phyloP scores from a whole-genome alignment of 2,329 filamentous ascomycete species.

The Colletotrichum sidae region DNA sequence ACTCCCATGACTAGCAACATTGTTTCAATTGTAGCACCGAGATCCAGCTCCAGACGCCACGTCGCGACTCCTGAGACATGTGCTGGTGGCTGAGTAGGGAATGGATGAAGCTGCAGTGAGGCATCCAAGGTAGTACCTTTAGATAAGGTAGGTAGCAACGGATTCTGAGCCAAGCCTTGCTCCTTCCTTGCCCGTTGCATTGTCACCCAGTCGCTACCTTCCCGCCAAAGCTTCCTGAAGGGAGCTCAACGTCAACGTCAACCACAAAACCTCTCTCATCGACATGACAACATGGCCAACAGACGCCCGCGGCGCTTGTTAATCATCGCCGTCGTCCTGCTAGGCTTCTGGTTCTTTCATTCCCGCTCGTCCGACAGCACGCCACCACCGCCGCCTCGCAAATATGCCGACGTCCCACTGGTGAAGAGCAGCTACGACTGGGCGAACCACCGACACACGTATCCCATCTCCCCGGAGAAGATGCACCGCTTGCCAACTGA shows the following conservation, averaged over 20 bases:
- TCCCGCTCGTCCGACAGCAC: not conserved
- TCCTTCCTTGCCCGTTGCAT: not conserved
- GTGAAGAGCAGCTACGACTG: slow-evolving; percentile 37
- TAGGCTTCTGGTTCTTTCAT: slow-evolving; percentile 23
- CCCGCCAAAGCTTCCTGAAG: slow-evolving; percentile 2
- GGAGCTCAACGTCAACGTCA: not conserved
- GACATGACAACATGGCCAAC: slow-evolving; percentile 36
- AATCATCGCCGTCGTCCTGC: slow-evolving; percentile 29
- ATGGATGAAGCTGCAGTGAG: not conserved
- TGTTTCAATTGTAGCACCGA: not conserved
- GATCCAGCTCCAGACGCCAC: slow-evolving; percentile 15
- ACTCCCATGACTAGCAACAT: not conserved
- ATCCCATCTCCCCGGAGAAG: slow-evolving; percentile 26
- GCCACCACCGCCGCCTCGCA: slow-evolving; percentile 2
- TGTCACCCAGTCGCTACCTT: not conserved
- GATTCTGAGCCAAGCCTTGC: too few species aligned
- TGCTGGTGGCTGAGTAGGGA: not conserved
- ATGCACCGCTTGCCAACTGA: slow-evolving; percentile 31
- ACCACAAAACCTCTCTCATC: not conserved
- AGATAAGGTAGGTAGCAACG: too few species aligned
- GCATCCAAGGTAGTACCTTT: too few species aligned
- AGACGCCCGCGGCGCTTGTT: slow-evolving; percentile 36
- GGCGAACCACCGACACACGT: slow-evolving; percentile 28
- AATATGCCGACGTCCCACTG: slow-evolving; percentile 22
- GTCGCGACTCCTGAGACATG: slow-evolving; percentile 25